phyloP scores from a whole-genome alignment of 1,139 yeast species.

The Saccharomyces hybrid region DNA sequence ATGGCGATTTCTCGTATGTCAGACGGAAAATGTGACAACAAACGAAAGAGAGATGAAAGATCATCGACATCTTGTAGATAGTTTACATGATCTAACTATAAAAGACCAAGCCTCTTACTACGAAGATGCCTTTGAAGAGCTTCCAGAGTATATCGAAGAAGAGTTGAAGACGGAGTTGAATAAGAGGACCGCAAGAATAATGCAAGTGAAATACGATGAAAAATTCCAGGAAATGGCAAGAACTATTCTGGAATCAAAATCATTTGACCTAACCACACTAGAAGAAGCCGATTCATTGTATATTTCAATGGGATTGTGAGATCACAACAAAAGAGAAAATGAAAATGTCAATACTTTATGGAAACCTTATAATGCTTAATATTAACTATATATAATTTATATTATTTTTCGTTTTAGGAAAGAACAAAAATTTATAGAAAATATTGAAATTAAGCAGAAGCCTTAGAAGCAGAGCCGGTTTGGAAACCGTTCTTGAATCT shows the following conservation, averaged over 20 bases:
- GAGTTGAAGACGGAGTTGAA: constrained; percentile 16
- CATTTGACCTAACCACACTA: constrained; percentile 50
- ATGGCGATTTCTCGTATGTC: constrained; percentile 27
- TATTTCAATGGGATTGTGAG: constrained; percentile 50
- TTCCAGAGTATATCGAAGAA: constrained; percentile 21
- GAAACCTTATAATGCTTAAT: constrained; percentile 1
- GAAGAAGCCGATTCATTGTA: constrained; percentile 77
- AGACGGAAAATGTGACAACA: constrained; percentile 10
- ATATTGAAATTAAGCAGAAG: constrained; percentile 21
- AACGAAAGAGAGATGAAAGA: constrained; percentile 14
- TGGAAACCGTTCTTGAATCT: constrained; percentile 99
- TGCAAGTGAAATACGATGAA: constrained; percentile 42
- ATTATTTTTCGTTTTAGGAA: constrained; percentile 2
- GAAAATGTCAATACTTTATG: neutral
- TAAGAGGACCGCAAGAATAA: constrained; percentile 15
- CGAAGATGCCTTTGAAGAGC: constrained; percentile 28
- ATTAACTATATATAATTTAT: constrained; percentile 5
- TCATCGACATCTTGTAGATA: constrained; percentile 20
- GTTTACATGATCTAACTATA: constrained; percentile 17
- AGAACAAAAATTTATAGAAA: constrained; percentile 3
- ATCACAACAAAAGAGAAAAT: neutral
- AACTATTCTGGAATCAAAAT: constrained; percentile 49
- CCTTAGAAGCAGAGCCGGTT: constrained; percentile 54
- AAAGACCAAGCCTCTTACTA: constrained; percentile 16
- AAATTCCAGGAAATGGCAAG: constrained; percentile 63